Conservation (phyloP, 257 asterid genomes). For the Solanum infundibuliforme region DNA sequence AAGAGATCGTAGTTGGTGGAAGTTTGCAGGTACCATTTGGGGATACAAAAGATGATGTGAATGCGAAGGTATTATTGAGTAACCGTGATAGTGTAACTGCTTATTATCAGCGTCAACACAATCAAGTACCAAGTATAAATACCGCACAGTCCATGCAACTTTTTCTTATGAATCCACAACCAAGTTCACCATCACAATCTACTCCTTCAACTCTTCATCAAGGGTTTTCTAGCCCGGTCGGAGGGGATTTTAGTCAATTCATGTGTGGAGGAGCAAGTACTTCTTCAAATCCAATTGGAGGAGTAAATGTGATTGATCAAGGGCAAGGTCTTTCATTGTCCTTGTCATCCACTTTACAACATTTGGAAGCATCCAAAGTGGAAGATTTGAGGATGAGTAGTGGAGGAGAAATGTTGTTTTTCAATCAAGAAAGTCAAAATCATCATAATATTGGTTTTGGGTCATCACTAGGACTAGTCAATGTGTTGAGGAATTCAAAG, state of each 20-base stretch:
- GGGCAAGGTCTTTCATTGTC: constrained; percentile 86
- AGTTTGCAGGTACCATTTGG: constrained; percentile 14
- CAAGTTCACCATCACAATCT: constrained; percentile 38
- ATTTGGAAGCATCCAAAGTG: constrained; percentile 56
- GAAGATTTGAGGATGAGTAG: constrained; percentile 50
- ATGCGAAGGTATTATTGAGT: neutral
- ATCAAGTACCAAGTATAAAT: constrained; percentile 34
- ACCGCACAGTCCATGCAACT: constrained; percentile 95
- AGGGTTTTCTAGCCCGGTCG: constrained; percentile 20
- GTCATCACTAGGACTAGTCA: constrained; percentile 39
- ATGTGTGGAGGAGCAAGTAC: constrained; percentile 24
- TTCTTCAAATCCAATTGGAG: constrained; percentile 33
- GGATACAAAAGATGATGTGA: constrained; percentile 15
- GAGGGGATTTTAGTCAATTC: constrained; percentile 42
- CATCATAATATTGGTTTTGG: constrained; percentile 31
- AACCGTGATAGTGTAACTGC: neutral
- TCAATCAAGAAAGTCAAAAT: constrained; percentile 41
- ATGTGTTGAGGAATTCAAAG: constrained; percentile 47
- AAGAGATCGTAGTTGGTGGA: constrained; percentile 17
- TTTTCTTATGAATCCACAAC: constrained; percentile 66
- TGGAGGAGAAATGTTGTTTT: constrained; percentile 56
- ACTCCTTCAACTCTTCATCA: constrained; percentile 37
- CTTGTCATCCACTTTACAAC: constrained; percentile 61
- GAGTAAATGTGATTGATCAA: constrained; percentile 20
- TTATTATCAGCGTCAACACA: neutral